Base-by-base conservation (phyloP, 1,284 basidiomycete species). In the Vanrija sp. region DNA sequence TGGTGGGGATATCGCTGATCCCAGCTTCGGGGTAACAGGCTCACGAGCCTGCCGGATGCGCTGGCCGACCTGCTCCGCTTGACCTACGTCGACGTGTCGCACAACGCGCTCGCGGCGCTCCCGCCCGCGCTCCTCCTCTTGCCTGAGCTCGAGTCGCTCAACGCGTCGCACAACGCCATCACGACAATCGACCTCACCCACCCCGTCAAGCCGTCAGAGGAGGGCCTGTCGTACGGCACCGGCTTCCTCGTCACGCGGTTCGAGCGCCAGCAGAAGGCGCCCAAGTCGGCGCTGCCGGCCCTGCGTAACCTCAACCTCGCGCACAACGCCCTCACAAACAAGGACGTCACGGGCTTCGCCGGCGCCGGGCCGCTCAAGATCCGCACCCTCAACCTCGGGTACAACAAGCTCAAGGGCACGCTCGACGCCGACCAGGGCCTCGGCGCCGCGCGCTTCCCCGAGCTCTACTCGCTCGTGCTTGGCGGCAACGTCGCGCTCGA, bases 31-130 rank as follows among this genome's bases (percentile, higher is more conserved):
- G 47, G 46, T 4, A 75, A 76, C 51, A 37, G 53, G 39, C 60
- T 76, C 14, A 57, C 54, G 9, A 25, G 39, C 2, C 55, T 76
- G 1, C 73, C 73, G 0, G 58, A 71, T 47, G 61, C 64, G 36
- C 54, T 74, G n/a, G 70, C 72, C 20, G 72, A 76, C 54, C 60
- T 76, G 14, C 61, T 75, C 14, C 62, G 65, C 20, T 51, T 76
- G 20, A 68, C 63, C 2, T 54, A 54, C 38, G 45, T 76, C 9
- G 72, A 75, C 46, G 55, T 76, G 18, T 73, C 73, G 69, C 51
- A 65, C 53, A 76, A 76, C 57, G 43, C 53, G 1, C 57, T 75
- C 54, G 56, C 66, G 0, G 38, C 59, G 7, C 8, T 76, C 36
- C 72, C 75, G 0, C 60, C 67, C 8, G 53, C 67, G 6, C 35